Evolutionary conservation across 1,139 yeast species (phyloP), one percentile per base, ranked within the genome.

Genomic region (Trichomonascaceae sp.): DNA sequence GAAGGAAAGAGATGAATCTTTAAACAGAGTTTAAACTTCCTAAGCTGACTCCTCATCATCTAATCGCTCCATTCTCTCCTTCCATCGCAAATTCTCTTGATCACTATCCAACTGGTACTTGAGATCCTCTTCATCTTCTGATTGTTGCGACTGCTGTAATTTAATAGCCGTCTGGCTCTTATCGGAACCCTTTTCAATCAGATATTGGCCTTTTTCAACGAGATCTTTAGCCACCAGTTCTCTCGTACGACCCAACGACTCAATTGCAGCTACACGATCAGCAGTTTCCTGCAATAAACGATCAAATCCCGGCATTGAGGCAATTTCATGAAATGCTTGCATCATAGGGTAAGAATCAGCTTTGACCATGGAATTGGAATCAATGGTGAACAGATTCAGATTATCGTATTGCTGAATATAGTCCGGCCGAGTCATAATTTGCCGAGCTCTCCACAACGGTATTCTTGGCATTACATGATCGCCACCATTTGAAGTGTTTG

Each of bases 271-370:
- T 1, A 87, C 87, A 54, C 96, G 73, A 54, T 83, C 82, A n/a
- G 82, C 72, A 0, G 95, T 84, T 56, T 85, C 88, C 17, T 78
- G 77, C 43, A 87, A 70, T n/a, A 87, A 71, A 54, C 83, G 80
- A 54, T 85, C 85, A 63, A 87, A 87, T 19, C 84, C 85, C 0
- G 88, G 87, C 68, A 82, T 83, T 1, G 81, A 72, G 0, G 85
- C 86, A 53, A 87, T 85, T 63, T 87, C 95, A 57, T 85, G 82
- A 66, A 87, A 87, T 1, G 93, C 95, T 61, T 91, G 78, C 95
- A 87, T 86, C 95, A 87, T 87, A 1, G 95, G 91, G 1, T 86
- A 85, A 2, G 87, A 82, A 66, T 87, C 96, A 0, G 96, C 93
- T 44, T 86, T 73, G 2, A 87, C 96, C 55, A 84, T 75, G 0